Percentiles rank a stretch among this genome's conserved stretches.
phyloP scores from a whole-genome alignment of 2,329 filamentous ascomycete species.

The Arthrobotrys pseudoclavata region DNA sequence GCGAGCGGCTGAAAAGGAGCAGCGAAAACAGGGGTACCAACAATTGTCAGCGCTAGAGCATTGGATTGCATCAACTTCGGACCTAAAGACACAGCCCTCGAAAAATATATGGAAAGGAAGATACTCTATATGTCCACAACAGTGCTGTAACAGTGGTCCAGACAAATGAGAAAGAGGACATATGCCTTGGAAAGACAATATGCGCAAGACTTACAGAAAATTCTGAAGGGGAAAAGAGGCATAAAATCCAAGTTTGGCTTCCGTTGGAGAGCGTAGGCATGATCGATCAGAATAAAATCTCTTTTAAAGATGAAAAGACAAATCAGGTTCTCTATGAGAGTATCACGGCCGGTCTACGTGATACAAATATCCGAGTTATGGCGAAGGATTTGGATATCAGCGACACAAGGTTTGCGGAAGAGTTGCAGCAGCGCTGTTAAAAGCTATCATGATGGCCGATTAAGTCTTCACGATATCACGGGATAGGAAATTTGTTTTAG shows the following conservation, averaged over 20 bases:
- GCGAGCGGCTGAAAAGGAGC: conserved; percentile 73
- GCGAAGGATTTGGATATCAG: conserved; percentile 72
- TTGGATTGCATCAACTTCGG: conserved; percentile 74
- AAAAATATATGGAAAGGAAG: conserved; percentile 69
- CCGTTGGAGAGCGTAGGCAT: conserved; percentile 75
- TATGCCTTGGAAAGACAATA: conserved; percentile 72
- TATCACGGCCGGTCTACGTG: conserved; percentile 69
- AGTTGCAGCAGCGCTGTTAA: conserved; percentile 68
- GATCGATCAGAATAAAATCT: conserved; percentile 70
- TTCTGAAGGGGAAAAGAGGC: conserved; percentile 65
- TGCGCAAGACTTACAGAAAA: conserved; percentile 69
- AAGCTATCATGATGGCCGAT: conserved; percentile 65
- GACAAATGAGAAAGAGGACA: conserved; percentile 73
- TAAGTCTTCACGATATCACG: too few species aligned
- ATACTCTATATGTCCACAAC: conserved; percentile 78
- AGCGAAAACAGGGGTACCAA: conserved; percentile 72
- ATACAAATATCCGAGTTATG: conserved; percentile 69
- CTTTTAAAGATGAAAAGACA: conserved; percentile 71
- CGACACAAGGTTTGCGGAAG: conserved; percentile 70
- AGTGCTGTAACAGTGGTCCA: conserved; percentile 76
- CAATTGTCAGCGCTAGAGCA: conserved; percentile 70
- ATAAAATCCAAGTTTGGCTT: conserved; percentile 72
- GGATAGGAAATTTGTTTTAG: too few species aligned
- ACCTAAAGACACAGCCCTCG: conserved; percentile 71
- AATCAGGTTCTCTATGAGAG: conserved; percentile 69